Evolutionary conservation across 805 yeast genomes (phyloP).

Genomic region (Schwanniomyces yamadae): DNA sequence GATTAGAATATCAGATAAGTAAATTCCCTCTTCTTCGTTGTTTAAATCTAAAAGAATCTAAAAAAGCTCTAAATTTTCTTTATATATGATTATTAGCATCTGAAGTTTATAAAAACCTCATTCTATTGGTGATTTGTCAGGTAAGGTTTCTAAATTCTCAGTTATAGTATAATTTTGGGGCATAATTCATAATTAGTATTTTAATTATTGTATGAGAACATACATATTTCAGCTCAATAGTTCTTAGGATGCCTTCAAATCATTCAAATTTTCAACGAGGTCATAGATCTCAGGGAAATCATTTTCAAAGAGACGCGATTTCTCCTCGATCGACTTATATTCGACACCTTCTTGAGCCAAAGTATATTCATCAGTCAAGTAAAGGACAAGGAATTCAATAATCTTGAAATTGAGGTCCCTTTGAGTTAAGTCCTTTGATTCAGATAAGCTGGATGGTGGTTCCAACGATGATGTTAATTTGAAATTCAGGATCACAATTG

Average conservation of each 20-base stretch:
- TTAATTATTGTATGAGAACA: too few relatives aligned
- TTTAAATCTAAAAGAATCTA: too few relatives aligned
- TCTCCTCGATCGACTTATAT: constrained; percentile 23
- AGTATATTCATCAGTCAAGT: constrained; percentile 57
- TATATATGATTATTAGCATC: too few relatives aligned
- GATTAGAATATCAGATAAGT: too few relatives aligned
- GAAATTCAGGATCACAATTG: constrained; percentile 44
- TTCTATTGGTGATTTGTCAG: too few relatives aligned
- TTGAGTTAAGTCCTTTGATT: constrained; percentile 16
- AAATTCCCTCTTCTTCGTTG: too few relatives aligned
- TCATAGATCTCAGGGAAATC: constrained; percentile 42
- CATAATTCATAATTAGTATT: too few relatives aligned
- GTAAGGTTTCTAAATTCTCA: too few relatives aligned
- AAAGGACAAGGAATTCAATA: constrained; percentile 68
- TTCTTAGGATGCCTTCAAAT: constrained; percentile 22
- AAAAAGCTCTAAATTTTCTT: too few relatives aligned
- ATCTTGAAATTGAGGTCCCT: constrained; percentile 61
- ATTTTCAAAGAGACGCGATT: constrained; percentile 33
- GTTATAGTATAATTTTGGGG: too few relatives aligned
- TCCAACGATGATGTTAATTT: constrained; percentile 20
- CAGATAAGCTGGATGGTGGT: constrained; percentile 1
- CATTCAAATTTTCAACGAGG: constrained; percentile 35
- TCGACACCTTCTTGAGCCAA: constrained; percentile 4
- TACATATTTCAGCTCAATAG: too few relatives aligned
- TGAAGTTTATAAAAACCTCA: too few relatives aligned